Evolutionary conservation across 176 grass and related monocot genomes (phyloP).

Genomic region (Elymus sibiricus): DNA sequence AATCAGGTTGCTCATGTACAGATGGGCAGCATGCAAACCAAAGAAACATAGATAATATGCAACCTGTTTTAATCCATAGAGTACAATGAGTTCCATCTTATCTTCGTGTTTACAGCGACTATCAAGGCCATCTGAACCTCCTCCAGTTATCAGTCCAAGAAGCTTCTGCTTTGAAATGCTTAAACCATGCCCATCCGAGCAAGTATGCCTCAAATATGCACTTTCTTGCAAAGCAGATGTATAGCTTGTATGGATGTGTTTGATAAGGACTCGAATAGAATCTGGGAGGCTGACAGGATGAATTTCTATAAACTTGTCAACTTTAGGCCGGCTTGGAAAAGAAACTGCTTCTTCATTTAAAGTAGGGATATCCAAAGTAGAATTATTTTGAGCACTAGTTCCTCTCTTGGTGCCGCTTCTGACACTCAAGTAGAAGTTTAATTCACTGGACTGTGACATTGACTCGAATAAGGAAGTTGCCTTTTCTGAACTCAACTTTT

Average conservation of each 20-base stretch:
- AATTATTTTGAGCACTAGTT: slow-evolving; percentile 12
- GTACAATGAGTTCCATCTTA: slow-evolving; percentile 43
- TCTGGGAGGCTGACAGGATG: slow-evolving; percentile 58
- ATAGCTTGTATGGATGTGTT: slow-evolving; percentile 44
- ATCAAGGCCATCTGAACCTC: slow-evolving; percentile 29
- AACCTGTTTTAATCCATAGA: slow-evolving; percentile 67
- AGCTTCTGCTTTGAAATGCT: slow-evolving; percentile 64
- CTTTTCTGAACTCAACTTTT: slow-evolving; percentile 38
- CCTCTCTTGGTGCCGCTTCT: slow-evolving; percentile 41
- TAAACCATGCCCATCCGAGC: slow-evolving; percentile 37
- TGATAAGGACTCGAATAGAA: slow-evolving; percentile 44
- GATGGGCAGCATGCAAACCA: slow-evolving; percentile 63
- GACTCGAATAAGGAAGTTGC: slow-evolving; percentile 49
- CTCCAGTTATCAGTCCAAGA: slow-evolving; percentile 51
- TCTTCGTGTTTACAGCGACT: slow-evolving; percentile 32
- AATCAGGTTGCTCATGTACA: slow-evolving; percentile 54
- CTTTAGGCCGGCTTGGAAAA: slow-evolving; percentile 18
- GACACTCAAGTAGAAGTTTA: slow-evolving; percentile 75
- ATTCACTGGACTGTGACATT: slow-evolving; percentile 43
- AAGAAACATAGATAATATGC: slow-evolving; percentile 80
- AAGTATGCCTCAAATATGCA: slow-evolving; percentile 31
- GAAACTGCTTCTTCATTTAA: slow-evolving; percentile 42
- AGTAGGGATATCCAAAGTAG: slow-evolving; percentile 18
- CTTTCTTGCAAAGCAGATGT: slow-evolving; percentile 52
- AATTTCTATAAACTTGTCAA: slow-evolving; percentile 43